Evolutionary conservation across 441 rosid species (phyloP).

Genomic region (Euphorbia schlechtendalii): DNA sequence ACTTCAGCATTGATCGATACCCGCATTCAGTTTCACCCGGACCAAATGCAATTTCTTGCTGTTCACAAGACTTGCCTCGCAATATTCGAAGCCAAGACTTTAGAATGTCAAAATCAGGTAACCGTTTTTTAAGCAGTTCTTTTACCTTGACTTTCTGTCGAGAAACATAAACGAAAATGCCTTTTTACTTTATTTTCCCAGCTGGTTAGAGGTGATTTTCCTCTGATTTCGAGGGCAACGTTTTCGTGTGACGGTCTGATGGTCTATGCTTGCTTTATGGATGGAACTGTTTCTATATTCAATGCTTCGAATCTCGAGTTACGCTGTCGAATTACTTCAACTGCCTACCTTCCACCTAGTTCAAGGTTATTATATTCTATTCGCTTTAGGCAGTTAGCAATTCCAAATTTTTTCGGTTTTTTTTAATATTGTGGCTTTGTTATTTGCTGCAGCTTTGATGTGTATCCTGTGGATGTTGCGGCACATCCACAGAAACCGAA

Average conservation of each 20-base stretch:
- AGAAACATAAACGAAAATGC: not conserved
- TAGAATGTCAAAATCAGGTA: conserved; percentile 44
- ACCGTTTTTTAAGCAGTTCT: not conserved
- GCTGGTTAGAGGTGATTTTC: conserved; percentile 36
- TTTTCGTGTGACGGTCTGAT: conserved; percentile 50
- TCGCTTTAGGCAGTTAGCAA: conserved; percentile 1
- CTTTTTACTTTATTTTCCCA: conserved; percentile 20
- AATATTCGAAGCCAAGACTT: conserved; percentile 34
- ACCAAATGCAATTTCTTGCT: conserved; percentile 42
- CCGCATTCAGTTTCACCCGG: conserved; percentile 43
- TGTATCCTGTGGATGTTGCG: conserved; percentile 35
- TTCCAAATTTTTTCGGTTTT: not conserved
- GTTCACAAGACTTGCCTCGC: conserved; percentile 39
- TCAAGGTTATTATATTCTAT: conserved; percentile 19
- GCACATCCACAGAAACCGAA: conserved; percentile 50
- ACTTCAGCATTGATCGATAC: conserved; percentile 26
- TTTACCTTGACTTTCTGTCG: not conserved
- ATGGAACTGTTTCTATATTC: conserved; percentile 43
- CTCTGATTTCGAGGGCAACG: conserved; percentile 41
- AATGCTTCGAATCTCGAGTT: conserved; percentile 32
- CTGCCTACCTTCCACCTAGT: conserved; percentile 28
- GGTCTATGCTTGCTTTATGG: conserved; percentile 42
- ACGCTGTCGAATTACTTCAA: conserved; percentile 32
- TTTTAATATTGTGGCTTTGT: not conserved
- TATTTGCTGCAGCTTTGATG: conserved; percentile 27